Evolutionary conservation across 169 alveolate species (phyloP), one percentile per base, ranked within the genome.

Genomic region (Eimeria mitis): DNA sequence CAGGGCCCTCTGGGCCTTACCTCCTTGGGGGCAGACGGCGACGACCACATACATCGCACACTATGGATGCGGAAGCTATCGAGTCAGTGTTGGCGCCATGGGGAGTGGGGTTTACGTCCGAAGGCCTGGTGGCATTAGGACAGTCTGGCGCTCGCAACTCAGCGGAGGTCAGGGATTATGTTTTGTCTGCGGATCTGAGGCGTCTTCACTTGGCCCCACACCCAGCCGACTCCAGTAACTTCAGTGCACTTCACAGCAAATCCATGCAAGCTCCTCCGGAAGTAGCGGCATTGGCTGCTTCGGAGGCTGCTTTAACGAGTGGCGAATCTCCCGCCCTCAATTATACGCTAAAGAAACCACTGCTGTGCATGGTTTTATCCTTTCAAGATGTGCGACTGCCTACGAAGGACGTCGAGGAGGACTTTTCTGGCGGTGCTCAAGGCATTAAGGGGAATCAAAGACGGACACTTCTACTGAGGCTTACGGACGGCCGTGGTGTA

Each of bases 401-500:
- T 28, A 52, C 89, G 52, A 92, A 84, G 37, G 96, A 92, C 37
- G 92, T 76, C 54, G 96, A 61, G 21, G 96, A 92, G 78, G 94
- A 84, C 79, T 92, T 92, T 54, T 37, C 89, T 3, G 84, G 42
- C 61, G 96, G 84, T 19, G 92, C 91, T 40, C 63, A 83, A 9
- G 91, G 95, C 73, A 73, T 61, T 52, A 68, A 81, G 44, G 91
- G 95, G 59, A 76, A 84, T 78, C 71, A 83, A 54, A 75, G 94
- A 59, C 85, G 96, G 40, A 34, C 88, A 78, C 94, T 92, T 19
- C 65, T 71, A 47, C 79, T 92, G 68, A 92, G 47, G 89, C 89
- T 92, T 25, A 92, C 96, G 31, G 96, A 81, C 54, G 96, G 96
- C 7, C 91, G 91, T 42, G 95, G 95, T 70, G 34, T 84, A 42